phyloP scores from a whole-genome alignment of 2,329 filamentous ascomycete genomes.

The Tolypocladium inflatum region DNA sequence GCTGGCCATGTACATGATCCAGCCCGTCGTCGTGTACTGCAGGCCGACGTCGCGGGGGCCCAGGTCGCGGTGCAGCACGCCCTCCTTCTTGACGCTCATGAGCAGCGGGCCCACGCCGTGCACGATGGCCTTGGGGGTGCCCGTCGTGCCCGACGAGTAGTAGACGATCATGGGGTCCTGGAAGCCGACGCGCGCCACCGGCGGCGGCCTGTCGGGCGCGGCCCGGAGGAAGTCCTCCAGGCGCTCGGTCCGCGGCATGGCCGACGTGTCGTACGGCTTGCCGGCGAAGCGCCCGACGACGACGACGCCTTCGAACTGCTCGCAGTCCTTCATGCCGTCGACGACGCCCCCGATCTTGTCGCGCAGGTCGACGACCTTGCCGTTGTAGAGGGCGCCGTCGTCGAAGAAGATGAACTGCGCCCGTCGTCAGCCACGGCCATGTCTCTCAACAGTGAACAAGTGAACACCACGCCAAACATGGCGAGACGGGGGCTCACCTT shows the following conservation, averaged over 20 bases:
- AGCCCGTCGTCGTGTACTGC: constrained; percentile 61
- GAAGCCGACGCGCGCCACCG: constrained; percentile 56
- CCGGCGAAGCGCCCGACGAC: constrained; percentile 54
- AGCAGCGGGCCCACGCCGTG: constrained; percentile 62
- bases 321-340: constrained; percentile 50
- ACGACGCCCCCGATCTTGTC: constrained; percentile 65
- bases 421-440: too few relatives aligned
- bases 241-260: constrained; percentile 37
- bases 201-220: constrained; percentile 23
- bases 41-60: constrained; percentile 31
- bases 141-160: constrained; percentile 75
- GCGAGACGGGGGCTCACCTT: constrained; percentile 29
- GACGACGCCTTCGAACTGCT: constrained; percentile 54
- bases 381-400: constrained; percentile 71
- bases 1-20: constrained; percentile 77
- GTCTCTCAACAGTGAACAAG: too few relatives aligned
- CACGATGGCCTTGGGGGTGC: constrained; percentile 77
- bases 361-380: constrained; percentile 61
- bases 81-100: constrained; percentile 49
- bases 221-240: constrained; percentile 34
- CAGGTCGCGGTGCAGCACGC: constrained; percentile 35
- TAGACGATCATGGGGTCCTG: constrained; percentile 69
- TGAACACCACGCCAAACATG: background rate
- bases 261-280: constrained; percentile 46
- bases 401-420: constrained; percentile 68